Base-by-base conservation (phyloP, 495 filamentous ascomycete species). In the Penicillium egyptiacum region DNA sequence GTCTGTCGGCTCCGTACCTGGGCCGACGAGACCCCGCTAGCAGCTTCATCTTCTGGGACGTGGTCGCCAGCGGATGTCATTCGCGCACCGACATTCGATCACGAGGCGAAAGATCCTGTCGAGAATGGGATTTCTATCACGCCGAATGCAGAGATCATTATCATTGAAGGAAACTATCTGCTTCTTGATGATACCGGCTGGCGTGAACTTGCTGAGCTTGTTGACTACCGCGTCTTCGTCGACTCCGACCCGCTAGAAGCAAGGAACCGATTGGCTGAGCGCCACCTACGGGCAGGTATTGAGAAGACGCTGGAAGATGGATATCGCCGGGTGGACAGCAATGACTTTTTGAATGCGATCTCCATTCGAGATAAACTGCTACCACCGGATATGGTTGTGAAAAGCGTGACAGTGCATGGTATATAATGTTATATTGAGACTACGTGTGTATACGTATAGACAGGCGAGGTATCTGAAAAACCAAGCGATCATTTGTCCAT, bases 341-440 rank as follows among this genome's bases (percentile, higher is more conserved):
- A 78, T 60, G 75, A 79, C 58, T 68, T 70, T 42, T 50, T 73
- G 51, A 76, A 78, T 67, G 70, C 61, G n/a, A 39, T 70, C 2
- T 59, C 52, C 0, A 67, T 75, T 35, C 56, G 57, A 25, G 61
- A 65, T 23, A 70, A 65, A 25, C 20, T 73, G 33, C 56, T 73
- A 2, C 10, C 31, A 12, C 67, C 72, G 4, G 69, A 71, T 50
- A 43, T 73, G 50, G 63, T 75, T 17, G 55, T 72, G 1, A 60
- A 58, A 49, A 70, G 66, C 55, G 56, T 69, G n/a, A 44, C 55
- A n/a, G 30, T 45, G 10, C 35, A 48, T 42, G 26, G 26, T 23
- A 20, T 41, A 20, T 50, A 11, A 58, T 26, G 25, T 9, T 9
- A 39, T 26, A 47, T 8, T 16, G 11, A 30, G 11, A 43, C 35